Percentiles rank a stretch among this genome's conserved stretches.
Evolutionary conservation across 805 yeast species (phyloP).

Genomic region (Zygotorulaspora chibaensis): DNA sequence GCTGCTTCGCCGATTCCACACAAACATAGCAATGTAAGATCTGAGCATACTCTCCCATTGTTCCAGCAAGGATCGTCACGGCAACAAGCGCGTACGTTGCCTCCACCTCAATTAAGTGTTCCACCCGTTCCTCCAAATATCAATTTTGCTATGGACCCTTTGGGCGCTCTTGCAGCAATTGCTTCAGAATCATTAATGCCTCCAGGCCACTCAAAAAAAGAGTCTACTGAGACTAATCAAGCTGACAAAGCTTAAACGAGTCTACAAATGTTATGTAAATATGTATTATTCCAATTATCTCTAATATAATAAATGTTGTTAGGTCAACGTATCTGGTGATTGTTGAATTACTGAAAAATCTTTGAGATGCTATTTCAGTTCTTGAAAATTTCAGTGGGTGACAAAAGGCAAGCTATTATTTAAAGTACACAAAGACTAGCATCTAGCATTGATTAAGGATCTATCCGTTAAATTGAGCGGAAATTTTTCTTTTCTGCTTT

Average conservation of each 20-base stretch:
- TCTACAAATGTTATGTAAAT: too few species aligned
- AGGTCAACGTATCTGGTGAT: too few species aligned
- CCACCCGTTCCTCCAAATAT: constrained; percentile 7
- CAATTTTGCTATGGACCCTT: constrained; percentile 34
- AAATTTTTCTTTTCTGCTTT: too few species aligned
- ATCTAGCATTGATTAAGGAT: too few species aligned
- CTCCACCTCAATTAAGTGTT: background rate
- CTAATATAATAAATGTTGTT: background rate
- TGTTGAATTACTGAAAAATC: too few species aligned
- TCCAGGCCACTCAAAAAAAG: background rate
- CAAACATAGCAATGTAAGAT: background rate
- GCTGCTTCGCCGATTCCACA: background rate
- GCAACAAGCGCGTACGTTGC: background rate
- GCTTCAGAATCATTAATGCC: constrained; percentile 31
- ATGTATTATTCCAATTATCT: too few species aligned
- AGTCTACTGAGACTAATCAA: background rate
- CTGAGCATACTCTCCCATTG: background rate
- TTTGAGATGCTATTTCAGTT: too few species aligned
- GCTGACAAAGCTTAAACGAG: background rate
- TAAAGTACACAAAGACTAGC: too few species aligned
- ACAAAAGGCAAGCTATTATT: too few species aligned
- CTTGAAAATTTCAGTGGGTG: too few species aligned
- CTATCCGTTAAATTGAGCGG: too few species aligned
- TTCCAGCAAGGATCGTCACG: too few species aligned
- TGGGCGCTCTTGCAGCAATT: constrained; percentile 38